Evolutionary conservation across 2,329 filamentous ascomycete genomes (phyloP).

Genomic region (Pseudogymnoascus sp.): DNA sequence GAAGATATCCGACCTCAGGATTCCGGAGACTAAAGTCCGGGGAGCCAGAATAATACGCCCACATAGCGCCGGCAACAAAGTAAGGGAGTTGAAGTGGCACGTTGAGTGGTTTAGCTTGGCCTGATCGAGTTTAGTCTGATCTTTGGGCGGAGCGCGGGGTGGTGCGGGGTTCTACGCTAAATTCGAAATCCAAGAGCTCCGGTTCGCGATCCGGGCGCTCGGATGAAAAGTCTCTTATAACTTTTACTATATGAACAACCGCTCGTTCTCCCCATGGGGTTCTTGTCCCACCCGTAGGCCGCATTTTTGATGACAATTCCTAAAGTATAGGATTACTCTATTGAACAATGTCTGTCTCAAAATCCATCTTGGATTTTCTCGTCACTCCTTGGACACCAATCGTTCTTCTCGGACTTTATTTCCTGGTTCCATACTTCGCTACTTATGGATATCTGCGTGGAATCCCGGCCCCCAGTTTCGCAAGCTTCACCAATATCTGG

Average conservation of each 20-base stretch:
- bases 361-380: conserved; percentile 32
- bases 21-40: background rate
- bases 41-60: background rate
- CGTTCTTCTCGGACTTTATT: conserved; percentile 37
- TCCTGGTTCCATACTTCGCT: conserved; percentile 27
- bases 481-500: conserved; percentile 72
- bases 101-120: background rate
- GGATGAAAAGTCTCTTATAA: background rate
- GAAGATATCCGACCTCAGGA: background rate
- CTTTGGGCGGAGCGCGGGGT: conserved; percentile 1
- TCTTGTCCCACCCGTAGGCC: background rate
- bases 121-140: background rate
- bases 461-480: conserved; percentile 45
- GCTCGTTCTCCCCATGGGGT: background rate
- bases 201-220: background rate
- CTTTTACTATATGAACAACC: conserved; percentile 3
- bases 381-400: conserved; percentile 42
- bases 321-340: background rate
- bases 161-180: background rate
- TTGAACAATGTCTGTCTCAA: conserved; percentile 15
- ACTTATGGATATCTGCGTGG: conserved; percentile 27
- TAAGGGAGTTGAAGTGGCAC: background rate
- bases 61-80: conserved; percentile 1
- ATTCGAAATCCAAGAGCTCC: background rate
- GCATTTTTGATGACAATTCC: background rate